Evolutionary conservation across 306 rosid genomes (phyloP), one percentile per base, ranked within the genome.

Genomic region (Lathyrus sativus): DNA sequence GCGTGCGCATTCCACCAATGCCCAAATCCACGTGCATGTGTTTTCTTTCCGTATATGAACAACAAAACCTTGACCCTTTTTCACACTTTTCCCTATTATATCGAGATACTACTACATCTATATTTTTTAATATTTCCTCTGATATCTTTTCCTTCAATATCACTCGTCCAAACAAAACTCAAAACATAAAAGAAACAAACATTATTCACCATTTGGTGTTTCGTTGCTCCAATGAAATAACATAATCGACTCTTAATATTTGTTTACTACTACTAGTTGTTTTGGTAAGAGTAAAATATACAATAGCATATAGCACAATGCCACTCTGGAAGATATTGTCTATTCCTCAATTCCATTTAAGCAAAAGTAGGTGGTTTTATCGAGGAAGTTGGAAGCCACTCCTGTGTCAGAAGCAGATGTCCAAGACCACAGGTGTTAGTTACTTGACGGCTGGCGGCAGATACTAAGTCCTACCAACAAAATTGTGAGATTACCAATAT

Each of bases 1-100:
- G 79, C 76, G 81, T 62, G 79, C 53, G 76, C 70, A 12, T 72
- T 76, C 66, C 76, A 54, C 79, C 85, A 55, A 76, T 79, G 60
- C 46, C 2, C 4, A 31, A 1, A 3, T 19, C 18, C 85, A 81
- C 85, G 81, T 81, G 85, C 64, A 46, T n/a, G 0, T 73, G 79
- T 53, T 53, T 19, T 10, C 22, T 9, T 53, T 9, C 12, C 59
- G 28, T 53, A 53, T 18, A 18, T 17, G 65, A 39, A 43, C 71
- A 54, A 45, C 39, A 7, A 35, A 7, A 43, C 49, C 62, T 24
- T n/a, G 0, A 4, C 49, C 2, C 48, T 35, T 67, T 65, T 18
- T 51, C 38, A 6, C 72, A 19, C 9, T 67, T 67, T 12, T 43
- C 62, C 8, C 39, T 35, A 35, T 35, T 7, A 35, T 35, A 35